Conservation (phyloP, 2,329 filamentous ascomycete species). For the Botrytis galanthina region DNA sequence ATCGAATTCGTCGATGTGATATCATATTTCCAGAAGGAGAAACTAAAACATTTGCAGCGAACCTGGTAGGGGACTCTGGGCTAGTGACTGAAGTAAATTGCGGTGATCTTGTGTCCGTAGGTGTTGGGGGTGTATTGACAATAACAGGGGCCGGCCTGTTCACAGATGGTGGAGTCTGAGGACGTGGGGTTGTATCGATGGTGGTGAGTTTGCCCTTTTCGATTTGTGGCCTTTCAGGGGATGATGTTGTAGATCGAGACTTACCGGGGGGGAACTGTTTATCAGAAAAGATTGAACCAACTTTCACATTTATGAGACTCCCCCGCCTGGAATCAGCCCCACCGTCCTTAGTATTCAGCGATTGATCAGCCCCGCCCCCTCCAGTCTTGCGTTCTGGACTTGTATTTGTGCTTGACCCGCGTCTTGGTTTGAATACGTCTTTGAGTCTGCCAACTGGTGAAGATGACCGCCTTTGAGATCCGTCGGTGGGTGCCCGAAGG, state of each 20-base stretch:
- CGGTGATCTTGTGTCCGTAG: slow-evolving; percentile 47
- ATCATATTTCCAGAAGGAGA: slow-evolving; percentile 70
- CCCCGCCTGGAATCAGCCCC: slow-evolving; percentile 31
- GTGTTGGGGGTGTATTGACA: slow-evolving; percentile 66
- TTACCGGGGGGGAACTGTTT: slow-evolving; percentile 26
- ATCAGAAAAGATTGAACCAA: slow-evolving; percentile 36
- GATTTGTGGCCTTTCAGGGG: slow-evolving; percentile 34
- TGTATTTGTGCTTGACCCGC: slow-evolving; percentile 44
- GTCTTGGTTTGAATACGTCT: slow-evolving; percentile 60
- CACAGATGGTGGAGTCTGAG: slow-evolving; percentile 35
- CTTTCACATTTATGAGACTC: slow-evolving; percentile 34
- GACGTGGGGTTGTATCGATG: slow-evolving; percentile 34
- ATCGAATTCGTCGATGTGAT: slow-evolving; percentile 64
- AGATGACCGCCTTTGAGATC: slow-evolving; percentile 55
- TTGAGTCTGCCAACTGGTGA: slow-evolving; percentile 71
- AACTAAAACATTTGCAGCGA: slow-evolving; percentile 52
- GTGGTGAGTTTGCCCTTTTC: slow-evolving; percentile 28
- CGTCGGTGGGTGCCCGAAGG: slow-evolving; percentile 45
- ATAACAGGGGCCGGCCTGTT: slow-evolving; percentile 49
- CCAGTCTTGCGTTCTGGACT: slow-evolving; percentile 45
- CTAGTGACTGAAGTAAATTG: slow-evolving; percentile 33
- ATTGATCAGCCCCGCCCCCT: slow-evolving; percentile 23
- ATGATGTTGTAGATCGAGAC: slow-evolving; percentile 27
- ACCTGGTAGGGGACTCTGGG: slow-evolving; percentile 24
- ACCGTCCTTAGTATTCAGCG: slow-evolving; percentile 27